Conservation (phyloP, 306 rosid species). For the cucumber (Cucumis sativus) region DNA sequence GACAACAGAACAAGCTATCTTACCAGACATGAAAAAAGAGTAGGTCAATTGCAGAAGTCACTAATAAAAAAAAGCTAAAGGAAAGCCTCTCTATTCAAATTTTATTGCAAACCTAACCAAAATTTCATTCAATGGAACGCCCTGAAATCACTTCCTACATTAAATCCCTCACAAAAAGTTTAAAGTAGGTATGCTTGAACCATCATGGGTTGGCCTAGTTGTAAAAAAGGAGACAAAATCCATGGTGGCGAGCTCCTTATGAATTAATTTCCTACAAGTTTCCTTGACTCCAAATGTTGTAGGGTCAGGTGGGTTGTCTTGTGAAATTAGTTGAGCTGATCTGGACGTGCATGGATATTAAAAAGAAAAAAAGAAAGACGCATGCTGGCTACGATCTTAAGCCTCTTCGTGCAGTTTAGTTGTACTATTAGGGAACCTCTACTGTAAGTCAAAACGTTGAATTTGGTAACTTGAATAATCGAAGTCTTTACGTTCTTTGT, state of each 20-base stretch:
- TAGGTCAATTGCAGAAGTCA: slow-evolving; percentile 1
- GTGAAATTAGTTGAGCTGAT: too few relatives aligned
- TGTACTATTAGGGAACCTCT: background rate
- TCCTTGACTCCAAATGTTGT: too few relatives aligned
- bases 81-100: background rate
- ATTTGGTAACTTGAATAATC: background rate
- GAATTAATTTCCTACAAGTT: too few relatives aligned
- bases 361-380: too few relatives aligned
- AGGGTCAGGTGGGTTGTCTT: too few relatives aligned
- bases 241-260: too few relatives aligned
- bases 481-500: background rate
- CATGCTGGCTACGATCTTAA: background rate
- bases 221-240: too few relatives aligned
- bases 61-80: background rate
- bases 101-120: background rate
- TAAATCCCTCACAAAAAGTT: background rate
- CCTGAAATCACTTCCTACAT: background rate
- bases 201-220: too few relatives aligned
- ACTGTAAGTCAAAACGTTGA: background rate
- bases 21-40: background rate
- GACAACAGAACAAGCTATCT: background rate
- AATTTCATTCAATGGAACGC: background rate
- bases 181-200: background rate
- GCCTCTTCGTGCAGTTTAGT: background rate
- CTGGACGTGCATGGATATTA: too few relatives aligned